Percentiles rank a stretch among this genome's conserved stretches.
phyloP scores from a whole-genome alignment of 148 eudicot species.

The Camellia granthamiana region DNA sequence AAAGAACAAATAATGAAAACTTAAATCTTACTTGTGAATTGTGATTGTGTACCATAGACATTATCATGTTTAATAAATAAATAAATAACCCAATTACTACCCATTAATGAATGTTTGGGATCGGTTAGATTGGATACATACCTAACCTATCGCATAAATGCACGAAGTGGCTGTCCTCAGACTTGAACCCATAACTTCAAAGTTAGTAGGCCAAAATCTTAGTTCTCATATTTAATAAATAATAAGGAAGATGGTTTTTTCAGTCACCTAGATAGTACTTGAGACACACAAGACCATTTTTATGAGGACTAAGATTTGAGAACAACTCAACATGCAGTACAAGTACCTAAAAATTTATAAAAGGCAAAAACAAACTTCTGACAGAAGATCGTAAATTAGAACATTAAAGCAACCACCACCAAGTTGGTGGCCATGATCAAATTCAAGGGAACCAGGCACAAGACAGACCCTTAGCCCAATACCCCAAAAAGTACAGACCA shows the following conservation, averaged over 20 bases:
- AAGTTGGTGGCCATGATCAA: background rate
- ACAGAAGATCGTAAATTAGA: constrained; percentile 1
- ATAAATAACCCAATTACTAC: too few relatives aligned
- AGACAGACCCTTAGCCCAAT: background rate
- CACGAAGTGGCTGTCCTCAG: background rate
- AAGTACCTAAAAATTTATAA: background rate
- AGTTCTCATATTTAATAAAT: background rate
- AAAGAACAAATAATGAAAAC: background rate
- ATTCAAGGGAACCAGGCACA: background rate
- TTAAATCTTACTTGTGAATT: background rate
- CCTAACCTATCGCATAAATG: background rate
- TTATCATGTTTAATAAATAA: background rate
- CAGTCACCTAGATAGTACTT: background rate
- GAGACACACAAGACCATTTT: background rate
- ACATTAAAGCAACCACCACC: background rate
- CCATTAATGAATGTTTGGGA: too few relatives aligned
- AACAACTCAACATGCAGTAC: constrained; percentile 2
- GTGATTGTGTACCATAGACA: background rate
- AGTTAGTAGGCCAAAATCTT: background rate
- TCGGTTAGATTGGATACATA: background rate
- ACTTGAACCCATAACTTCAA: background rate
- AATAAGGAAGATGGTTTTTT: background rate
- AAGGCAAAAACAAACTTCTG: background rate
- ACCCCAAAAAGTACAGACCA: background rate
- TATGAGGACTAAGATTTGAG: background rate